Evolutionary conservation across 73 alveolate genomes (phyloP).

Genomic region (Paramecium caudatum): DNA sequence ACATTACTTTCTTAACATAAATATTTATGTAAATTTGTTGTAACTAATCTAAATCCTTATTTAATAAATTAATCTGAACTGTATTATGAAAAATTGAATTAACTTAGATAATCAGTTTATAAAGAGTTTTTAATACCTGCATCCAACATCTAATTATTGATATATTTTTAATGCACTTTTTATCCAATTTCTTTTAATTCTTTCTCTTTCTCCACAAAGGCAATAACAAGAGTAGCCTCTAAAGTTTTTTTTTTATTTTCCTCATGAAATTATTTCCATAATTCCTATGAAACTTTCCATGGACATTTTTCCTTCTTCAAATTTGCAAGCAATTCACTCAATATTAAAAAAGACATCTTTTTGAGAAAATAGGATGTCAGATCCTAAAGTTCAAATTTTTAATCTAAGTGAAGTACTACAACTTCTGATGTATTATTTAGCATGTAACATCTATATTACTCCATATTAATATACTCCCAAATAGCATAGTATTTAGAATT

Average conservation of each 20-base stretch:
- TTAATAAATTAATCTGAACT: neutral
- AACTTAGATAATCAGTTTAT: neutral
- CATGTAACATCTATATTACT: neutral
- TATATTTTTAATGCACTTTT: neutral
- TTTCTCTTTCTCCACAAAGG: neutral
- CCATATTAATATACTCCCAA: neutral
- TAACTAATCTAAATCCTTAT: neutral
- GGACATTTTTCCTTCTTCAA: neutral
- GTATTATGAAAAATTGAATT: neutral
- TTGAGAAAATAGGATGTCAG: neutral
- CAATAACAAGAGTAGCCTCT: neutral
- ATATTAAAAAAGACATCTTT: neutral
- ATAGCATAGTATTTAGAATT: neutral
- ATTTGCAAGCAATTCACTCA: neutral
- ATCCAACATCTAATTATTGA: neutral
- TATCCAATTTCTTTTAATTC: neutral
- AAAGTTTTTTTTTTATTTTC: neutral
- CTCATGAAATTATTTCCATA: neutral
- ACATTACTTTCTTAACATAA: neutral
- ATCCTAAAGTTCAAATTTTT: neutral
- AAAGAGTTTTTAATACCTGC: neutral
- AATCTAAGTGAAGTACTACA: neutral
- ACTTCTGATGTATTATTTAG: neutral
- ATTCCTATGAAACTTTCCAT: neutral
- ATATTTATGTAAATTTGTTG: neutral